Evolutionary conservation across 2,329 filamentous ascomycete genomes (phyloP).

Genomic region (Pseudogymnoascus sp.): DNA sequence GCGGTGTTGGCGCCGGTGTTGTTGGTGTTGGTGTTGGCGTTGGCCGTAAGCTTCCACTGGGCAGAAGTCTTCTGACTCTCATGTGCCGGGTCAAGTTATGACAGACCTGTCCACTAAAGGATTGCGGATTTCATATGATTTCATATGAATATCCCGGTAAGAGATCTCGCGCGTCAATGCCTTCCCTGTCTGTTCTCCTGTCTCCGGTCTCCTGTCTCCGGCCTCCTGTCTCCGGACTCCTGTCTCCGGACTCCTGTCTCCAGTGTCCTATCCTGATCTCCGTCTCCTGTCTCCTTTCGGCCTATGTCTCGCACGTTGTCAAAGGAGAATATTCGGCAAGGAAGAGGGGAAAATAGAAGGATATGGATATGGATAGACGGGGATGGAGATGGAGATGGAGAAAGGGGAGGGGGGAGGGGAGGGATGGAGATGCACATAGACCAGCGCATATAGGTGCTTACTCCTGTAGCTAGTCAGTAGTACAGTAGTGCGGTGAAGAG

Average conservation of each 20-base stretch:
- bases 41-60: background rate
- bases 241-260: background rate
- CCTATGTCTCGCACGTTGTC: background rate
- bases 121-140: background rate
- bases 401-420: background rate
- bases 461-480: conserved; percentile 3
- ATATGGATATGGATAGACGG: background rate
- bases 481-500: background rate
- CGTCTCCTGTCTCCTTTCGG: background rate
- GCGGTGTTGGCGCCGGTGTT: background rate
- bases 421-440: background rate
- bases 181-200: background rate
- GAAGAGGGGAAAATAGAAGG: background rate
- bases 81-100: background rate
- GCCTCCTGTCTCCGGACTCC: background rate
- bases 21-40: background rate
- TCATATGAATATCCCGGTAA: background rate
- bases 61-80: background rate
- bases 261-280: background rate
- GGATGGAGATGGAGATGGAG: background rate
- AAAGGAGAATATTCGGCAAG: background rate
- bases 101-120: background rate
- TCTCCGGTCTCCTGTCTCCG: background rate
- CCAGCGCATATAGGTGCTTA: conserved; percentile 1
- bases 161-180: background rate